Evolutionary conservation across 768 basidiomycete genomes (phyloP), one percentile per base, ranked within the genome.

Genomic region (Suillus variegatus): DNA sequence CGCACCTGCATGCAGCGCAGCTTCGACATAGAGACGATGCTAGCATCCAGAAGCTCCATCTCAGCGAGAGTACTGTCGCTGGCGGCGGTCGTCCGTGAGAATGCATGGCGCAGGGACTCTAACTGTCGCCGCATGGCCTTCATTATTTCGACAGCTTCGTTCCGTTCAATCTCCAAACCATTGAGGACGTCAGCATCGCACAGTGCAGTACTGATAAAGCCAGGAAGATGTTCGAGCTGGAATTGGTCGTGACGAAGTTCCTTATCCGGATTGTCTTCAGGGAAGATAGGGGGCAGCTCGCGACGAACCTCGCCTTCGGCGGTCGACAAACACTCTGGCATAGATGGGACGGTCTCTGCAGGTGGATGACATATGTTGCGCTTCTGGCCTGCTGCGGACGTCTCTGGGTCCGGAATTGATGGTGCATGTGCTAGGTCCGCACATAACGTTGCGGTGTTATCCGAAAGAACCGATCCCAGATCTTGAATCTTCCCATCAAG

Each of bases 1-100:
- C 54, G 54, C 61, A 44, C 66, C 67, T 20, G 66, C 12, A 51
- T 63, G 40, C 72, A 74, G 69, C 86, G 88, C 79, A 93, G 77
- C 68, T 90, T 79, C 62, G 86, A 77, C 68, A 93, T 79, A 5
- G 89, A 88, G 63, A 91, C 90, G 64, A 92, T 88, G 6, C 89
- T 86, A 43, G 81, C 84, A 73, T 92, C 89, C 61, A 91, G 82
- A 72, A 92, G 91, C 73, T 90, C 87, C 46, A 82, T 81, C 68
- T 91, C 88, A 36, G 54, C 54, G 32, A 55, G 54, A 36, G 35
- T 13, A 36, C 54, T 36, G 3, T 55, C 54, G 6, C 54, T 36
- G 12, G 3, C 32, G 20, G 32, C 6, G 20, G 54, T 35, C 20
- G 54, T 55, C 35, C 32, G 54, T 20, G 36, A 36, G 54, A 55